Conservation (phyloP, 768 basidiomycete species). For the Tylopilus rubrobrunneus region DNA sequence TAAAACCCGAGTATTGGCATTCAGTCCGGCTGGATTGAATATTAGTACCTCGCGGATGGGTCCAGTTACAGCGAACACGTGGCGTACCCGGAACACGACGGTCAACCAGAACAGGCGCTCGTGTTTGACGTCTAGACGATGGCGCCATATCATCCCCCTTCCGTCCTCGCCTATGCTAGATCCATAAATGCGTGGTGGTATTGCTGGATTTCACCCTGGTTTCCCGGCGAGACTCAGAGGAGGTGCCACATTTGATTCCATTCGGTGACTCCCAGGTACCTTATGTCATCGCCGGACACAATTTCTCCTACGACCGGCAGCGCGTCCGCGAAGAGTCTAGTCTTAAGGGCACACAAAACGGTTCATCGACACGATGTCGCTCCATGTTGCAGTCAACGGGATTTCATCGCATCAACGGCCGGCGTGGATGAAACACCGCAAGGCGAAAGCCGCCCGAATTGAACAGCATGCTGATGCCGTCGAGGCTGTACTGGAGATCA, state of each 20-base stretch:
- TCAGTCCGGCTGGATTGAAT: slow-evolving; percentile 88
- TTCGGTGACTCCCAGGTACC: slow-evolving; percentile 52
- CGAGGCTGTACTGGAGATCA: slow-evolving; percentile 53
- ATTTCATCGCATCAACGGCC: slow-evolving; percentile 94
- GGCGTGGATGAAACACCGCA: slow-evolving; percentile 85
- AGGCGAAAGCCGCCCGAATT: slow-evolving; percentile 54
- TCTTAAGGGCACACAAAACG: slow-evolving; percentile 62
- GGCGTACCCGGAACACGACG: slow-evolving; percentile 58
- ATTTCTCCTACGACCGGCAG: slow-evolving; percentile 90
- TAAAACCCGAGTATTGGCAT: slow-evolving; percentile 47
- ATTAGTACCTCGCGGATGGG: slow-evolving; percentile 67
- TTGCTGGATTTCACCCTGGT: slow-evolving; percentile 93
- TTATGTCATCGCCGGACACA: slow-evolving; percentile 85
- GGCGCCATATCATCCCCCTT: slow-evolving; percentile 74
- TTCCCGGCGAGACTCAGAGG: slow-evolving; percentile 57
- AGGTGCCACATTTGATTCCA: slow-evolving; percentile 66
- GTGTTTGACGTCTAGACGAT: slow-evolving; percentile 94
- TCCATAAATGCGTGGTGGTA: slow-evolving; percentile 82
- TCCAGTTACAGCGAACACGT: slow-evolving; percentile 74
- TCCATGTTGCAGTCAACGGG: slow-evolving; percentile 91
- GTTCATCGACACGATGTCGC: slow-evolving; percentile 91
- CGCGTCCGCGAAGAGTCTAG: slow-evolving; percentile 82
- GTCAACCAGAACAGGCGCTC: slow-evolving; percentile 66
- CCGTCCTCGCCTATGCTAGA: slow-evolving; percentile 87
- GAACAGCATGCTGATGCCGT: slow-evolving; percentile 62